Conservation (phyloP, 345 rosid genomes). For the Sonneratia alba region DNA sequence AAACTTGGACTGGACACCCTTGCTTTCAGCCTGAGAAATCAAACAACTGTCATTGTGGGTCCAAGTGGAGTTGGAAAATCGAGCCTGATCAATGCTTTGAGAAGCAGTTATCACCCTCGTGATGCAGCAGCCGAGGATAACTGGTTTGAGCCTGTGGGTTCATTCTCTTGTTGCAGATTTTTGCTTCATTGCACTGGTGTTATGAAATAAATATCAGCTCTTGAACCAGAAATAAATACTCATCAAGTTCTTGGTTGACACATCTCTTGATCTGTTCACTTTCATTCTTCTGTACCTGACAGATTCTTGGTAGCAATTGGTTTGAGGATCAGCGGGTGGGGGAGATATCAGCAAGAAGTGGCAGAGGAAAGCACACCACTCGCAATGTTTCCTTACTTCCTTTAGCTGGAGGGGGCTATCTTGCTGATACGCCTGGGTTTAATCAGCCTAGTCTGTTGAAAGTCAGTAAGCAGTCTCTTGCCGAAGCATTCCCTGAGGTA, state of each 20-base stretch:
- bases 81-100: conserved; percentile 69
- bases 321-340: conserved; percentile 72
- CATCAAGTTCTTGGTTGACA: too few relatives aligned
- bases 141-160: conserved; percentile 71
- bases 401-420: conserved; percentile 62
- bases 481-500: conserved; percentile 83
- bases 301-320: conserved; percentile 74
- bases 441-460: conserved; percentile 81
- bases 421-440: conserved; percentile 96
- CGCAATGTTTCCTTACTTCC: conserved; percentile 79
- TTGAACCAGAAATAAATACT: neutral
- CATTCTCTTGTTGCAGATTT: conserved; percentile 1
- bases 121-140: conserved; percentile 35
- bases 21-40: conserved; percentile 49
- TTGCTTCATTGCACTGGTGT: neutral
- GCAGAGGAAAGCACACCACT: conserved; percentile 90
- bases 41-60: conserved; percentile 84
- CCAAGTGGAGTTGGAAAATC: conserved; percentile 99
- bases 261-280: neutral
- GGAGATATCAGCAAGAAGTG: conserved; percentile 74
- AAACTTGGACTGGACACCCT: conserved; percentile 54
- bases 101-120: conserved; percentile 30
- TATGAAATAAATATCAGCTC: neutral
- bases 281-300: neutral
- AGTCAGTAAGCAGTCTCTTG: conserved; percentile 88